Percentiles rank a stretch among this genome's conserved stretches.
Conservation (phyloP, 2,329 filamentous ascomycete species). For the Shiraia sp. region DNA sequence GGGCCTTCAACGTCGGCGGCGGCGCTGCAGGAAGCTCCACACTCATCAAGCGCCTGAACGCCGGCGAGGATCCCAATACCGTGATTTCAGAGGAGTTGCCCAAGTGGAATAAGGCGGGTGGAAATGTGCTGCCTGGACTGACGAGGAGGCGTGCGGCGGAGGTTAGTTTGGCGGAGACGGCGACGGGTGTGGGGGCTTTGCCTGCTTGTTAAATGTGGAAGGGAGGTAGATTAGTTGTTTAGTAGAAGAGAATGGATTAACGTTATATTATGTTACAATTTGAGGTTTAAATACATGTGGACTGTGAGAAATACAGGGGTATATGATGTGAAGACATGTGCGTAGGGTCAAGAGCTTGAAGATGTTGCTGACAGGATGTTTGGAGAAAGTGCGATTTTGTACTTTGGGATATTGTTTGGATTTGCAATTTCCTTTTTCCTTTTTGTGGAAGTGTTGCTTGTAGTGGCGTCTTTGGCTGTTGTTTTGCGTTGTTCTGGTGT, state of each 20-base stretch:
- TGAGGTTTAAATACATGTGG: too few relatives aligned
- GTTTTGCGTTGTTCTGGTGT: neutral
- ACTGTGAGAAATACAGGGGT: too few relatives aligned
- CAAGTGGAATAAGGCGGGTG: constrained; percentile 52
- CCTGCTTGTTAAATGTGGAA: constrained; percentile 12
- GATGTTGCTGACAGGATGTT: constrained; percentile 24
- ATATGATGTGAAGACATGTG: neutral
- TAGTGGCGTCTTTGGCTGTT: neutral
- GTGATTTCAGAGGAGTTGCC: constrained; percentile 53
- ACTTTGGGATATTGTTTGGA: constrained; percentile 31
- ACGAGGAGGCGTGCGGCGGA: constrained; percentile 51
- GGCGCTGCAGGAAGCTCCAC: constrained; percentile 47
- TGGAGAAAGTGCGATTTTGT: constrained; percentile 38
- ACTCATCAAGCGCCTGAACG: constrained; percentile 51
- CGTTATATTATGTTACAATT: neutral
- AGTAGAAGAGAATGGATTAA: neutral
- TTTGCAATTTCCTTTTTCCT: constrained; percentile 5
- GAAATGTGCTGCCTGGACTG: constrained; percentile 48
- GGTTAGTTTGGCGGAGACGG: constrained; percentile 46
- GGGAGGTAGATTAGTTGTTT: neutral
- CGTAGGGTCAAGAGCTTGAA: constrained; percentile 1
- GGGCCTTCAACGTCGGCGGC: constrained; percentile 57
- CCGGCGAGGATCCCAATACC: constrained; percentile 47
- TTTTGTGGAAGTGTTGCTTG: constrained; percentile 7
- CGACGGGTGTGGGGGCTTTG: constrained; percentile 16